Base-by-base conservation (phyloP, 306 rosid species). In the Inga leiocalycina region DNA sequence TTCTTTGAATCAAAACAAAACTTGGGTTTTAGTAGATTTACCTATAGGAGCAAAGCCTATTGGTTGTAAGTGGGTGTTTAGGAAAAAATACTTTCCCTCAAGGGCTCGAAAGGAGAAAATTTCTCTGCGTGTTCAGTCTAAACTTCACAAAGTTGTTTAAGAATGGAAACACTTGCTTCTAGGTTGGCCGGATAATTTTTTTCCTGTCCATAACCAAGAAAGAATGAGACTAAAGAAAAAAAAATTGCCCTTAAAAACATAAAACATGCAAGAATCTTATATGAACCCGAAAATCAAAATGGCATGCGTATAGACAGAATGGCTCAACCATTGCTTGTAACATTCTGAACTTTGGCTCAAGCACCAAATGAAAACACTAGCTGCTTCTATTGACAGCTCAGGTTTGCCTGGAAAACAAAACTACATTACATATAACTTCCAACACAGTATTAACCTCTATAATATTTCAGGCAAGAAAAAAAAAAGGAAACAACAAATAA, bases 271-370 rank as follows among this genome's bases (percentile, higher is more conserved):
- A 71, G 39, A 56, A 45, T 39, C 49, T 67, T 59, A 82, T 69
- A 76, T 65, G 56, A 71, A 69, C 84, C 64, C 2, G 62, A 51
- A 75, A 59, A 59, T 75, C 1, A 74, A 62, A 69, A 59, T 19
- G 51, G 20, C 22, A 62, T 20, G 80, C 59, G 45, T 51, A 37
- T 64, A 82, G 75, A 79, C 62, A 73, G 74, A 85, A 69, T 10
- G 56, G 84, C 97, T 93, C 87, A 93, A 98, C 99, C 99, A 95
- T 72, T 86, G 98, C 89, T 85, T 93, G 89, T 83, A 92, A 90
- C 91, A 91, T 78, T 91, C 94, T 72, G 85, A 65, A 84, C 78
- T 88, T 71, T 91, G 97, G 82, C 90, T 83, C 87, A 95, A 87
- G 88, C 97, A 92, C 99, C 96, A 92, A 84, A 95, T 86, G 74